Evolutionary conservation across 208 protist genomes (phyloP), one percentile per base, ranked within the genome.

Genomic region (Trypanosoma congolense): DNA sequence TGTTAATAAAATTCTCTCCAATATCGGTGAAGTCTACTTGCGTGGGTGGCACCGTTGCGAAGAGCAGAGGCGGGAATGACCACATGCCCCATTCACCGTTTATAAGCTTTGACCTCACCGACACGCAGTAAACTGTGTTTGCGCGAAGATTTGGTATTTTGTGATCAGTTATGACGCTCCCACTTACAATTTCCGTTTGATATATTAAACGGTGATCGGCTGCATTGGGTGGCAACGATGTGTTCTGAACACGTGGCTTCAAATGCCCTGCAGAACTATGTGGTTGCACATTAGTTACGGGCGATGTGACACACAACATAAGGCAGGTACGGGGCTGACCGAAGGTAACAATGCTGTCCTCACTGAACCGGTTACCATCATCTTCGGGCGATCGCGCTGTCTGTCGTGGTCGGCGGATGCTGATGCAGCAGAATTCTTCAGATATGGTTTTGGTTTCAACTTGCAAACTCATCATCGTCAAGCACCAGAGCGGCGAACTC

Each of bases 61-160:
- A 94, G 33, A 83, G 38, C 14, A 80, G 55, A 5, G 83, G 78
- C 16, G 79, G 76, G 4, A 47, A 33, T 21, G 80, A 85, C 87
- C 90, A 96, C 78, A 94, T 90, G 48, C 90, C 85, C 87, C 90
- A 96, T 58, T 92, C 80, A 0, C 87, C 80, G 58, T 79, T 88
- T 18, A 65, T 56, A 36, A 96, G 65, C 65, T 91, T 88, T 28
- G 90, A 91, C 44, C 90, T 87, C 35, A 82, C 87, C 9, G 83
- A 83, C n/a, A 86, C 80, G 56, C 65, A 76, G 73, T 95, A 96
- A 18, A 93, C 77, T 12, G 83, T 93, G 70, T 94, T 90, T 35
- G 77, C 78, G 58, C 83, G 84, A 19, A 96, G 70, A 68, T 88
- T 88, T 19, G 87, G 80, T 26, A 96, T 83, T 1, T 70, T 90